A percentile compares a stretch with the other conserved stretches of the same genome.
phyloP scores from a whole-genome alignment of 371 early-diverging fungal species.

The Mycotypha africana region DNA sequence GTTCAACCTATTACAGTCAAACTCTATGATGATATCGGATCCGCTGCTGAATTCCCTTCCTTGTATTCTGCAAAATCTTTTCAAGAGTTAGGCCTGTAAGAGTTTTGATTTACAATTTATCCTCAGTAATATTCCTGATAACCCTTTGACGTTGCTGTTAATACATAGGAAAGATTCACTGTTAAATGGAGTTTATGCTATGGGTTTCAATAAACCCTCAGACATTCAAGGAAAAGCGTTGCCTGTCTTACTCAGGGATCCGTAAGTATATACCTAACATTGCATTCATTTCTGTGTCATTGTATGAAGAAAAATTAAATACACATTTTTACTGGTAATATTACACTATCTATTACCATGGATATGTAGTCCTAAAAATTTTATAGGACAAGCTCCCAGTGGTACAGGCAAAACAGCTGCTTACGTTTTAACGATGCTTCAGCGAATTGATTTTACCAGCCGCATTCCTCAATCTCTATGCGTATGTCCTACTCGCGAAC shows the following conservation, averaged over 20 bases:
- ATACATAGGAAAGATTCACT: too few relatives aligned
- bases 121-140: too few relatives aligned
- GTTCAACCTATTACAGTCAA: neutral
- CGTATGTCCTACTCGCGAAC: slow-evolving; percentile 95
- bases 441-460: slow-evolving; percentile 51
- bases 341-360: neutral
- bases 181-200: slow-evolving; percentile 70
- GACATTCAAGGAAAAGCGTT: slow-evolving; percentile 94
- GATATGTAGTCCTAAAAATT: slow-evolving; percentile 21
- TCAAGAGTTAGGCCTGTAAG: neutral
- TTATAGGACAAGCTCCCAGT: slow-evolving; percentile 38
- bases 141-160: neutral
- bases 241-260: slow-evolving; percentile 72
- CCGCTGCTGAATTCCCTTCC: neutral
- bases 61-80: neutral
- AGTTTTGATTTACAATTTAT: too few relatives aligned
- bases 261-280: slow-evolving; percentile 22
- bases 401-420: slow-evolving; percentile 89
- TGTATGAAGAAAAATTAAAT: neutral
- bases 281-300: neutral
- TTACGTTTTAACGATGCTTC: slow-evolving; percentile 84
- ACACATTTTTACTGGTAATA: neutral
- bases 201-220: slow-evolving; percentile 88
- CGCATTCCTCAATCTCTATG: slow-evolving; percentile 65
- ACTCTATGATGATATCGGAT: neutral